These are phyloP conservation scores for Nephelium lappaceum DNA, from an alignment of 345 rosid genomes.

Conservation along the genomic window DNA sequence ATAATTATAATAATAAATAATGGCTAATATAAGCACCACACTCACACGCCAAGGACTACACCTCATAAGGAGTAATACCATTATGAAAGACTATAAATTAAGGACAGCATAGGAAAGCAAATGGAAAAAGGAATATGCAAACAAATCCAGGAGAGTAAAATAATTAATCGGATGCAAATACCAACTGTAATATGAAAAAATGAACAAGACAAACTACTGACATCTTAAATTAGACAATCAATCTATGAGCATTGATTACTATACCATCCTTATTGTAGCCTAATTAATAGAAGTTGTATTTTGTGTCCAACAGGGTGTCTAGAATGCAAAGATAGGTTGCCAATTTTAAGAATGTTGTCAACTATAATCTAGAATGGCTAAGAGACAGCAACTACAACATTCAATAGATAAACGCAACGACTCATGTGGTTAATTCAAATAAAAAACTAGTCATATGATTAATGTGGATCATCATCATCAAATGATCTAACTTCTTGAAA, in stretches of 20 bases:
- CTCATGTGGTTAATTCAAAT: too few relatives aligned
- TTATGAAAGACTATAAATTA: background rate
- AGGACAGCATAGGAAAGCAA: background rate
- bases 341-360: background rate
- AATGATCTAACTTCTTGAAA: too few relatives aligned
- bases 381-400: too few relatives aligned
- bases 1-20: background rate
- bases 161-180: background rate
- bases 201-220: background rate
- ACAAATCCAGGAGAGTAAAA: too few relatives aligned
- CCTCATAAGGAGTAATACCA: background rate
- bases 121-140: background rate
- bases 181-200: background rate
- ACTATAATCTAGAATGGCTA: too few relatives aligned
- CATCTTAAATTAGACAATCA: background rate
- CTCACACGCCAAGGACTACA: background rate
- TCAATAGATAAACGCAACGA: too few relatives aligned
- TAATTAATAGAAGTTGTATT: background rate
- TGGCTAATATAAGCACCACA: background rate
- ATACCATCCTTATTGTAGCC: background rate
- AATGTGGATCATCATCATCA: too few relatives aligned
- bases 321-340: background rate
- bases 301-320: background rate
- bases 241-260: background rate
- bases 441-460: too few relatives aligned